phyloP scores from a whole-genome alignment of 1,139 yeast genomes.

The Suhomyces coccinellae region DNA sequence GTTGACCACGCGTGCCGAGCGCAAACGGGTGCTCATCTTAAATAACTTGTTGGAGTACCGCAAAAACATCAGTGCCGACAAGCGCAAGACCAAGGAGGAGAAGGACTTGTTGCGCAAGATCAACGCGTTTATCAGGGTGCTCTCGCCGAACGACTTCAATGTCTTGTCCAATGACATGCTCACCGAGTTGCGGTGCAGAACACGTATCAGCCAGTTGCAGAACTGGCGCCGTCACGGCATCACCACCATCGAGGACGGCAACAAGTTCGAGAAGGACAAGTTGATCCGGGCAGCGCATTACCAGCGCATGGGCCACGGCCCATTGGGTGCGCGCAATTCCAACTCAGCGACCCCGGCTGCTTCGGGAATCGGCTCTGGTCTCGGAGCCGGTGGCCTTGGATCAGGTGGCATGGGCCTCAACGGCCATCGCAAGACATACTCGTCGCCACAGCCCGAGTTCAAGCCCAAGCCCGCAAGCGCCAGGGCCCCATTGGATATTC shows the following conservation, averaged over 20 bases:
- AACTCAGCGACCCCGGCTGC: constrained; percentile 12
- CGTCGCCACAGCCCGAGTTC: constrained; percentile 41
- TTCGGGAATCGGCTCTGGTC: constrained; percentile 9
- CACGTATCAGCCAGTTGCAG: constrained; percentile 84
- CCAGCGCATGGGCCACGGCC: constrained; percentile 58
- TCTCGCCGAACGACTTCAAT: constrained; percentile 80
- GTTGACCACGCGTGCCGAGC: constrained; percentile 87
- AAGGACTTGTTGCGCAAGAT: constrained; percentile 73
- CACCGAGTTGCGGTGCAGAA: constrained; percentile 75
- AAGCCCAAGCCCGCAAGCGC: constrained; percentile 40
- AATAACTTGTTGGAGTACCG: constrained; percentile 83
- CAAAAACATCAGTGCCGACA: constrained; percentile 71
- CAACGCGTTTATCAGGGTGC: constrained; percentile 78
- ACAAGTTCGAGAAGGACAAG: constrained; percentile 86
- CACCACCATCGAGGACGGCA: constrained; percentile 79
- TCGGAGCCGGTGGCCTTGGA: constrained; percentile 5
- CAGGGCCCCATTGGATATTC: constrained; percentile 68
- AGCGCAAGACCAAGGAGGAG: constrained; percentile 84
- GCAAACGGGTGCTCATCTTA: constrained; percentile 76
- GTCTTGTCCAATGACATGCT: constrained; percentile 70
- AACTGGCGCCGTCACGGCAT: constrained; percentile 92
- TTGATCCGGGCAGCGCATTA: constrained; percentile 58
- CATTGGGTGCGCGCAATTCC: constrained; percentile 30
- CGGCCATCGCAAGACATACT: constrained; percentile 24
- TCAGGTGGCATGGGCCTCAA: constrained; percentile 10